Evolutionary conservation across 305 asterid species (phyloP).

Genomic region (Fraxinus floribunda): DNA sequence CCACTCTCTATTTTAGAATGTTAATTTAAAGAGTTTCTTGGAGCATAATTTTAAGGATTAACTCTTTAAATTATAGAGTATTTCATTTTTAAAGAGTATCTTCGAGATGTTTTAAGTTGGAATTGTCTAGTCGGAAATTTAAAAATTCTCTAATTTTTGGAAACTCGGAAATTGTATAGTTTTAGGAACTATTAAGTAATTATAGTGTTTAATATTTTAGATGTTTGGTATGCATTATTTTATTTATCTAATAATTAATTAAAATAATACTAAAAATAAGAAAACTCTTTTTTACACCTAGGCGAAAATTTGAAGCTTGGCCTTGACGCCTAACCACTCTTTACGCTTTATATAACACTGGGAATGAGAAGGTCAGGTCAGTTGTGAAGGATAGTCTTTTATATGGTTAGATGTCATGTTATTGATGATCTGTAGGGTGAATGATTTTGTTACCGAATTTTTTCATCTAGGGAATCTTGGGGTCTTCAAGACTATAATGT

Average conservation of each 20-base stretch:
- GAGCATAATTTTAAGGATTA: neutral
- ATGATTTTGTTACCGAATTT: neutral
- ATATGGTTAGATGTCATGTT: neutral
- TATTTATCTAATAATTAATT: neutral
- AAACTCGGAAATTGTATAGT: neutral
- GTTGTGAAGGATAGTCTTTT: neutral
- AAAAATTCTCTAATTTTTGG: neutral
- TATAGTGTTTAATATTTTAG: neutral
- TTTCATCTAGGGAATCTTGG: neutral
- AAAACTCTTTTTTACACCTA: neutral
- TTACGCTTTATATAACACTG: neutral
- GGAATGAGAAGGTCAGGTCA: neutral
- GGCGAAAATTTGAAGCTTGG: neutral
- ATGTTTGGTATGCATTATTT: neutral
- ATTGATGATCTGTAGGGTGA: neutral
- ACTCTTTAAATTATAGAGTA: neutral
- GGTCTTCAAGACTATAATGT: slow-evolving; percentile 9
- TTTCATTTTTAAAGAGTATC: neutral
- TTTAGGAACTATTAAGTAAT: neutral
- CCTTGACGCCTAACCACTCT: neutral
- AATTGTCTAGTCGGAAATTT: neutral
- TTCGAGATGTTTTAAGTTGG: neutral
- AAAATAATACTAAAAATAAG: neutral
- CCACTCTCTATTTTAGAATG: too few species aligned
- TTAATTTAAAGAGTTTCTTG: neutral